Base-by-base conservation (phyloP, 345 rosid species). In the Draba incana region DNA sequence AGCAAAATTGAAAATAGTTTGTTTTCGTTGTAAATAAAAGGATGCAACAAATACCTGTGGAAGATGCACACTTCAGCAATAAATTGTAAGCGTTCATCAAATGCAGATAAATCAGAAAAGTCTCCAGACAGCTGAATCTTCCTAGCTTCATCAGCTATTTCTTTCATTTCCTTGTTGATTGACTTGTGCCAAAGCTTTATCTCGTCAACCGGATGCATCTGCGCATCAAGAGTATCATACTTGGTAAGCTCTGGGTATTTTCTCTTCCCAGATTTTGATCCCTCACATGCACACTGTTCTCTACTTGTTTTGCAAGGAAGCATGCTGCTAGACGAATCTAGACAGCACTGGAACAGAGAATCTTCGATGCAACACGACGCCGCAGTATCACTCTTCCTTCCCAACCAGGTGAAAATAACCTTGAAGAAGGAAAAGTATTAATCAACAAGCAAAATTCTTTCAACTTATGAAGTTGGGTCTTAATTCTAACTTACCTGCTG, bases 171-270 rank as follows among this genome's bases (percentile, higher is more conserved):
- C 62, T 76, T 81, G 75, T 80, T 88, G 41, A 90, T 88, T 54
- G 96, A 91, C 78, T 82, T 85, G 77, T 92, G 98, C 98, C 98
- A 92, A 53, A 86, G 84, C 74, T 87, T 74, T 75, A 89, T 92
- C 81, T 92, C 98, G 76, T 89, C 84, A 59, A 90, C 79, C 50
- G 98, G 97, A 71, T 80, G 82, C 15, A 66, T 75, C 66, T 62
- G 75, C 25, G 72, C 64, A 80, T 75, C 76, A 2, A 75, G 61
- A 42, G 77, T 48, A 66, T 72, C 83, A 46, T 33, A 64, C 66
- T 56, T 59, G 54, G 66, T 63, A 45, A 79, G 74, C 75, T 84
- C 95, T 23, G 85, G 53, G 76, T 78, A 68, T 77, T 92, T 92
- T 81, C 97, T 82, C 82, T 92, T 92, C 57, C 83, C 85, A 31